These are phyloP conservation scores for Boletus edulis DNA, from an alignment of 768 basidiomycete species.

Conservation along the genomic window DNA sequence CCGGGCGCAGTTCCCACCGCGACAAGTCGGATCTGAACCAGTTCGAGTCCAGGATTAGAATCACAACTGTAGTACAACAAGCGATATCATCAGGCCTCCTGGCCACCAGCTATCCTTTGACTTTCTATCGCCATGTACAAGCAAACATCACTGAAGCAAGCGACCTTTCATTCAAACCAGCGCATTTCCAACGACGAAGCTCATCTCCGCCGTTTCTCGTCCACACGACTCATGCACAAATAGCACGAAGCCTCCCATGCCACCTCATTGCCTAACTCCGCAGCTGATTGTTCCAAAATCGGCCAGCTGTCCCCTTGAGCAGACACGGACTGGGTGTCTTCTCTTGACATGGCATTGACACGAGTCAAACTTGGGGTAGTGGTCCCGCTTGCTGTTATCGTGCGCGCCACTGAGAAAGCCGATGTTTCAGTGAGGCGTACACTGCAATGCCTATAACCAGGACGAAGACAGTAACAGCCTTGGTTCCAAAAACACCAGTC, in stretches of 20 bases:
- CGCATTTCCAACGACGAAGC: not conserved
- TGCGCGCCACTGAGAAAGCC: slow-evolving; percentile 26
- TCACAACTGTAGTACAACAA: not conserved
- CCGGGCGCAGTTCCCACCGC: slow-evolving; percentile 25
- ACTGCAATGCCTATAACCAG: slow-evolving; percentile 39
- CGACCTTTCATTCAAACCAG: not conserved
- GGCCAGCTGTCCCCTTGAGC: not conserved
- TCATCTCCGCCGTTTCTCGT: slow-evolving; percentile 8
- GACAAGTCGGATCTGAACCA: slow-evolving; percentile 18
- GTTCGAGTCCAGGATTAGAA: slow-evolving; percentile 9
- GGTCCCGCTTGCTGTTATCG: not conserved
- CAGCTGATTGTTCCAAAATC: slow-evolving; percentile 9
- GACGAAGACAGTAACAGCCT: slow-evolving; percentile 39
- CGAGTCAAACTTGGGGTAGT: not conserved
- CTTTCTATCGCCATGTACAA: too few species aligned
- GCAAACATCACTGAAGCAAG: too few species aligned
- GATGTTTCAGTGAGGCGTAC: slow-evolving; percentile 45
- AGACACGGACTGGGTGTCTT: too few species aligned
- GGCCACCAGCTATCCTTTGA: too few species aligned
- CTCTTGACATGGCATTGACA: too few species aligned
- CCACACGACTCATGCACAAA: not conserved
- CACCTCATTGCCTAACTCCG: not conserved
- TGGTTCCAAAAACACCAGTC: slow-evolving; percentile 57
- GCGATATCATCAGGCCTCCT: too few species aligned
- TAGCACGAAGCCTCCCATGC: slow-evolving; percentile 7